These are phyloP conservation scores for Solanum okadae DNA, from an alignment of 257 asterid species.

Conservation along the genomic window DNA sequence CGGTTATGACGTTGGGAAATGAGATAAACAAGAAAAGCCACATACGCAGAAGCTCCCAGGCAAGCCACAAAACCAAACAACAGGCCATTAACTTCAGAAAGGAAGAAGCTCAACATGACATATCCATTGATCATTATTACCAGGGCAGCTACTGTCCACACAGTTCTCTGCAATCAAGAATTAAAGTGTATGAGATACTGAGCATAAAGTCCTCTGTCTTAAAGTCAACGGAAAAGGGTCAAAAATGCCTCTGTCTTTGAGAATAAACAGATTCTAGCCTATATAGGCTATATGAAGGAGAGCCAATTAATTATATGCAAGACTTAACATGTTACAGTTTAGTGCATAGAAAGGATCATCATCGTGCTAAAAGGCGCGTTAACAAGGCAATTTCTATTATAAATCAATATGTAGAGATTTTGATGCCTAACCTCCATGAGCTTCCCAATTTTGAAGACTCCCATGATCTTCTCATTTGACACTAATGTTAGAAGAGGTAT, in stretches of 20 bases:
- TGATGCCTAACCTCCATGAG: constrained; percentile 32
- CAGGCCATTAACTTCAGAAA: constrained; percentile 46
- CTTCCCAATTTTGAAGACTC: constrained; percentile 51
- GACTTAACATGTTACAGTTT: background rate
- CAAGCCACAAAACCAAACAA: constrained; percentile 28
- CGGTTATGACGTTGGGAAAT: constrained; percentile 23
- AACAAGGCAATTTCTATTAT: background rate
- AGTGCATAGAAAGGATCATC: background rate
- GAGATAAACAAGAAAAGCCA: constrained; percentile 46
- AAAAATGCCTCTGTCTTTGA: background rate
- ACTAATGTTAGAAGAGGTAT: constrained; percentile 63
- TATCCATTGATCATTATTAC: constrained; percentile 63
- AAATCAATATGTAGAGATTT: background rate
- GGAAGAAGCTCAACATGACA: constrained; percentile 55
- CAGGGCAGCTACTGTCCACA: constrained; percentile 54
- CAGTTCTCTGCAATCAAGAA: constrained; percentile 27
- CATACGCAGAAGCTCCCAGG: constrained; percentile 32
- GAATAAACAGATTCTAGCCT: background rate
- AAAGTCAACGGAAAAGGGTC: background rate
- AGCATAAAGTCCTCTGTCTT: background rate
- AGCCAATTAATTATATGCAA: background rate
- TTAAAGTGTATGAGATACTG: background rate
- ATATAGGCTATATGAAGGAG: background rate
- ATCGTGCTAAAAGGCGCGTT: background rate
- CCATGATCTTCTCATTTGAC: constrained; percentile 52